Conservation (phyloP, 2,329 filamentous ascomycete species). For the Stylonectria norvegica region DNA sequence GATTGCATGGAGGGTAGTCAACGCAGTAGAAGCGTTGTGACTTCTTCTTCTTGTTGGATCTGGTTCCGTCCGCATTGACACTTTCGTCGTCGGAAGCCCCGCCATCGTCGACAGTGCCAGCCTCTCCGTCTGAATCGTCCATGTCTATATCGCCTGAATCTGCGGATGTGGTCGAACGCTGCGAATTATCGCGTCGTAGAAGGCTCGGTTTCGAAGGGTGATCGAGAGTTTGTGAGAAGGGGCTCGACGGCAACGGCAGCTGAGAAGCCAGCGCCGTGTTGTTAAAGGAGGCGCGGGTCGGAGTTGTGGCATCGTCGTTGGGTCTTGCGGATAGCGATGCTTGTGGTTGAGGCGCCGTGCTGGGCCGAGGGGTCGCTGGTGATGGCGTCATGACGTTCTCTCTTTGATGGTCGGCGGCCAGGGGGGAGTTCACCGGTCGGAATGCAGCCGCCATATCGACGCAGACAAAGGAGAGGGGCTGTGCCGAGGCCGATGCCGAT, state of each 20-base stretch:
- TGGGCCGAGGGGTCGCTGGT: constrained; percentile 34
- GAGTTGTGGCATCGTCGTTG: constrained; percentile 54
- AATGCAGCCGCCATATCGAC: constrained; percentile 47
- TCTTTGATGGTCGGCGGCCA: constrained; percentile 30
- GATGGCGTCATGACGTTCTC: constrained; percentile 38
- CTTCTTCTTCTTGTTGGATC: constrained; percentile 90
- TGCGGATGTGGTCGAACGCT: constrained; percentile 57
- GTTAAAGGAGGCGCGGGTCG: constrained; percentile 57
- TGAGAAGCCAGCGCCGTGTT: constrained; percentile 42
- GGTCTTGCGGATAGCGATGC: constrained; percentile 14
- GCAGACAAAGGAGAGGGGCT: constrained; percentile 12
- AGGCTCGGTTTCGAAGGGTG: constrained; percentile 39
- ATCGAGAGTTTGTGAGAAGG: constrained; percentile 50
- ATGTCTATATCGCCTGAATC: constrained; percentile 71
- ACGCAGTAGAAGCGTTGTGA: constrained; percentile 95
- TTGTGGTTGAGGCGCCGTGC: constrained; percentile 33
- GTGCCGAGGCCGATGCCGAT: constrained; percentile 12
- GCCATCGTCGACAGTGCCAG: constrained; percentile 44
- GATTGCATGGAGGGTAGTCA: constrained; percentile 86
- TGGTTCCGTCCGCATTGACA: constrained; percentile 60
- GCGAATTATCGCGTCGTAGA: constrained; percentile 48
- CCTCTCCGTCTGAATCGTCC: constrained; percentile 69
- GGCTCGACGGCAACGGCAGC: constrained; percentile 51
- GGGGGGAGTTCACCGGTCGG: constrained; percentile 45
- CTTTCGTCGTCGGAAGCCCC: constrained; percentile 63